A percentile compares a stretch with the other conserved stretches of the same genome.
Evolutionary conservation across 768 basidiomycete species (phyloP).

Genomic region (Calocera viscosa): DNA sequence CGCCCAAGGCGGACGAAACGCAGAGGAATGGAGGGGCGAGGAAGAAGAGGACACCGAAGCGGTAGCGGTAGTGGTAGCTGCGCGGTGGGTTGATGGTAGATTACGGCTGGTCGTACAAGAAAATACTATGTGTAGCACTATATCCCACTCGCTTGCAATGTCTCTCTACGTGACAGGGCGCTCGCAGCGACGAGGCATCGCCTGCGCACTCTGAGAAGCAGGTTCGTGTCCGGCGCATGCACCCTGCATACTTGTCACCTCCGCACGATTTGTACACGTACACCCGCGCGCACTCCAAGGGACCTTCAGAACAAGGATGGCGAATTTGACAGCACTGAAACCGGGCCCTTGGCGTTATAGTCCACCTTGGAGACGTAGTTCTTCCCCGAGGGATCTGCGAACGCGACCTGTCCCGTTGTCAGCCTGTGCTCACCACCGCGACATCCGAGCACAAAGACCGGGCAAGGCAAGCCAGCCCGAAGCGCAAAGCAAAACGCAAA

Average conservation of each 20-base stretch:
- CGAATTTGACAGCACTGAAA: constrained; percentile 1
- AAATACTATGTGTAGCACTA: background rate
- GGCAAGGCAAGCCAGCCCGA: background rate
- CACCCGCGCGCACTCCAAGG: background rate
- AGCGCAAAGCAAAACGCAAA: background rate
- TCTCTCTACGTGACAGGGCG: no score
- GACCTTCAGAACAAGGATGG: background rate
- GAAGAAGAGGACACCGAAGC: background rate
- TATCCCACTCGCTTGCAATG: background rate
- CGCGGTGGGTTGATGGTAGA: background rate
- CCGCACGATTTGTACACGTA: background rate
- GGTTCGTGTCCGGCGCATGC: no score
- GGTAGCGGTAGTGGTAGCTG: background rate
- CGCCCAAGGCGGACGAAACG: background rate
- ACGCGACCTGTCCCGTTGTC: constrained; percentile 44
- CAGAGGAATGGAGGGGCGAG: background rate
- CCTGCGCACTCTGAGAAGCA: no score
- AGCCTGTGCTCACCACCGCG: background rate
- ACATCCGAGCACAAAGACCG: background rate
- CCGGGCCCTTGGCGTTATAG: constrained; percentile 57
- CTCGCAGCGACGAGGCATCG: no score
- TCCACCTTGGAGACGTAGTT: constrained; percentile 72
- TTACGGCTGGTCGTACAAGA: background rate
- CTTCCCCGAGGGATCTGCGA: constrained; percentile 52
- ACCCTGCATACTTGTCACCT: background rate